A percentile compares a stretch with the other conserved stretches of the same genome.
phyloP scores from a whole-genome alignment of 208 protist genomes.

The Eutreptiella sp. region DNA sequence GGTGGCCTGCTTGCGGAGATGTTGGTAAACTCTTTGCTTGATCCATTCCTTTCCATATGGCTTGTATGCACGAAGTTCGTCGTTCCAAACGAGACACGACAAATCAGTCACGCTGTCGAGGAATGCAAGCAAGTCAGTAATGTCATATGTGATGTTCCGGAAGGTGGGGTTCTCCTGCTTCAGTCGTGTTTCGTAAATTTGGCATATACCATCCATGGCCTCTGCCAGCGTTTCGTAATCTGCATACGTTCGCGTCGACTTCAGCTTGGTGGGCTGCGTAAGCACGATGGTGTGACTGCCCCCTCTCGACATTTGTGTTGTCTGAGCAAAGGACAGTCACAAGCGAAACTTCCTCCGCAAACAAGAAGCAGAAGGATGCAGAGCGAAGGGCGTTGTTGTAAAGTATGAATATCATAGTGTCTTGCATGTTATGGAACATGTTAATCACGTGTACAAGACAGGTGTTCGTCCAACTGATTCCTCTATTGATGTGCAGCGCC shows the following conservation, averaged over 20 bases:
- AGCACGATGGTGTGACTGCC: slow-evolving; percentile 15
- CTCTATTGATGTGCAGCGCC: too few relatives aligned
- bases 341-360: too few relatives aligned
- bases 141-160: not conserved
- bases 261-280: not conserved
- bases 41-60: slow-evolving; percentile 22
- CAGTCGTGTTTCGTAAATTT: slow-evolving; percentile 11
- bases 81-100: not conserved
- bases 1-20: too few relatives aligned
- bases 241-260: slow-evolving; percentile 8
- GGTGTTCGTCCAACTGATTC: too few relatives aligned
- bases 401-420: too few relatives aligned
- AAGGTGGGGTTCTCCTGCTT: not conserved
- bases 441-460: too few relatives aligned
- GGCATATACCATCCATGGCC: slow-evolving; percentile 12
- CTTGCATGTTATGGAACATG: too few relatives aligned
- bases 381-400: too few relatives aligned
- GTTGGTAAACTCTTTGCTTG: not conserved
- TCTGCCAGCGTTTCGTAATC: slow-evolving; percentile 1
- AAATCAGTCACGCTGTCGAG: slow-evolving; percentile 11
- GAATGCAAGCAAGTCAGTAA: slow-evolving; percentile 2
- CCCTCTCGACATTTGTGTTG: too few relatives aligned
- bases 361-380: too few relatives aligned
- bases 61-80: not conserved
- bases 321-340: too few relatives aligned